Percentiles rank a stretch among this genome's conserved stretches.
Conservation (phyloP, 371 early-diverging fungal genomes). For the Massospora cicadina region DNA sequence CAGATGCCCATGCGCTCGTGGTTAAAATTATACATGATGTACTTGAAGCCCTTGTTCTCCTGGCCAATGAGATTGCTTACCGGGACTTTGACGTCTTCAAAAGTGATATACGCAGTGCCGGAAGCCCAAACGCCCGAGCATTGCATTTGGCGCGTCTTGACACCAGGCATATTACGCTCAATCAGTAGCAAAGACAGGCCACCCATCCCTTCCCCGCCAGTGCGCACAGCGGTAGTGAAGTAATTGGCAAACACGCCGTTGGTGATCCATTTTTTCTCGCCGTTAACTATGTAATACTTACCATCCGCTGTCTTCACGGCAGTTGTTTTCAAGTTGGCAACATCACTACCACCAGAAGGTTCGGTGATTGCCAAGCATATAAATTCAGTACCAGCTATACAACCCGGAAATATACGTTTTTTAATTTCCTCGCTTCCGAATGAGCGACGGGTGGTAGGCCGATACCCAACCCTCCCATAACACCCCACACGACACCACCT, state of each 20-base stretch:
- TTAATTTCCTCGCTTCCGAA: slow-evolving; percentile 51
- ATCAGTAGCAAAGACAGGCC: slow-evolving; percentile 61
- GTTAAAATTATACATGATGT: slow-evolving; percentile 57
- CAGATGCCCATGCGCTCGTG: slow-evolving; percentile 61
- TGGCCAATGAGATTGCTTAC: slow-evolving; percentile 64
- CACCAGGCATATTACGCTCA: slow-evolving; percentile 67
- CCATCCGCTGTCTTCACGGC: slow-evolving; percentile 59
- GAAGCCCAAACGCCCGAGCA: slow-evolving; percentile 63
- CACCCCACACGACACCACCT: slow-evolving; percentile 70
- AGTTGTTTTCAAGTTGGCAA: slow-evolving; percentile 50
- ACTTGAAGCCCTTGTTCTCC: slow-evolving; percentile 75
- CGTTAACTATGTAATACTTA: slow-evolving; percentile 52
- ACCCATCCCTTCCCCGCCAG: slow-evolving; percentile 61
- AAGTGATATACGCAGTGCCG: slow-evolving; percentile 54
- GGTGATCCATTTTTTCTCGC: slow-evolving; percentile 79
- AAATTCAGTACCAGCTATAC: slow-evolving; percentile 50
- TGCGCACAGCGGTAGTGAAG: slow-evolving; percentile 45
- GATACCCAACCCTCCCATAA: slow-evolving; percentile 49
- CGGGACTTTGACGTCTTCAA: slow-evolving; percentile 78
- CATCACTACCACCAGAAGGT: slow-evolving; percentile 53
- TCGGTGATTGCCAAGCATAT: slow-evolving; percentile 61
- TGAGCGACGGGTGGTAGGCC: slow-evolving; percentile 70
- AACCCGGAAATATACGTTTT: slow-evolving; percentile 43
- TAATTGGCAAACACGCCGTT: slow-evolving; percentile 71
- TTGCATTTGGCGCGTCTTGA: slow-evolving; percentile 59